Evolutionary conservation across 2,329 filamentous ascomycete species (phyloP).

Genomic region (Ceratocystis cubensis): DNA sequence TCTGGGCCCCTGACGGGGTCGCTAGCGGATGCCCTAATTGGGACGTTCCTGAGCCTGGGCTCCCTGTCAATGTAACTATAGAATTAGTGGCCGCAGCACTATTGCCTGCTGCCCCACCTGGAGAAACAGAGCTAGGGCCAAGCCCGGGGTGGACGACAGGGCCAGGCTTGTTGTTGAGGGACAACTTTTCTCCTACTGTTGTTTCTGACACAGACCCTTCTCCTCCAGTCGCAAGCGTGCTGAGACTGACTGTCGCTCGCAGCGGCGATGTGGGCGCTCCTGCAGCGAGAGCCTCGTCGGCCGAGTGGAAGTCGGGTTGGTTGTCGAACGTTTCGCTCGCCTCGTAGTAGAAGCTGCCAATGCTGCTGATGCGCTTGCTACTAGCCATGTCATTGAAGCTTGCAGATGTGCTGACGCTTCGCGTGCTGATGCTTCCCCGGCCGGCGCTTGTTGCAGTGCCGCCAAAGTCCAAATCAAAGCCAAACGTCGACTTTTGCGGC

Average conservation of each 20-base stretch:
- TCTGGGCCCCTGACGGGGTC: neutral
- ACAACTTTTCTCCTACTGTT: no score
- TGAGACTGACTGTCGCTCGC: neutral
- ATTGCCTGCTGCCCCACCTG: neutral
- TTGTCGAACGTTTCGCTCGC: neutral
- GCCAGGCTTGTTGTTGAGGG: no score
- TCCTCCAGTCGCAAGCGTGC: neutral
- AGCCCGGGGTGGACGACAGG: neutral
- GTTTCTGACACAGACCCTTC: neutral
- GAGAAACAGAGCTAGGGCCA: neutral
- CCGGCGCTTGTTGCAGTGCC: no score
- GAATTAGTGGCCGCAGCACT: conserved; percentile 2
- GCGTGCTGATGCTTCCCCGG: neutral
- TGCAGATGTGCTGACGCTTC: neutral
- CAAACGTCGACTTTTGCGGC: conserved; percentile 12
- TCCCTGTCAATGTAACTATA: neutral
- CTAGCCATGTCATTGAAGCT: neutral
- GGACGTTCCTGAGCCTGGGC: neutral
- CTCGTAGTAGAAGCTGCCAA: conserved; percentile 5
- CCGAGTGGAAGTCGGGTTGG: neutral
- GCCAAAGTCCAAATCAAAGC: conserved; percentile 9
- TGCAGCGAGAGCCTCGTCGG: neutral
- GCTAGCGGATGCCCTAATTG: neutral
- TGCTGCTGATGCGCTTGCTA: conserved; percentile 2
- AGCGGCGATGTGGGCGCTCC: neutral